Evolutionary conservation across 495 filamentous ascomycete species (phyloP).

Genomic region (Neurospora hispaniola): DNA sequence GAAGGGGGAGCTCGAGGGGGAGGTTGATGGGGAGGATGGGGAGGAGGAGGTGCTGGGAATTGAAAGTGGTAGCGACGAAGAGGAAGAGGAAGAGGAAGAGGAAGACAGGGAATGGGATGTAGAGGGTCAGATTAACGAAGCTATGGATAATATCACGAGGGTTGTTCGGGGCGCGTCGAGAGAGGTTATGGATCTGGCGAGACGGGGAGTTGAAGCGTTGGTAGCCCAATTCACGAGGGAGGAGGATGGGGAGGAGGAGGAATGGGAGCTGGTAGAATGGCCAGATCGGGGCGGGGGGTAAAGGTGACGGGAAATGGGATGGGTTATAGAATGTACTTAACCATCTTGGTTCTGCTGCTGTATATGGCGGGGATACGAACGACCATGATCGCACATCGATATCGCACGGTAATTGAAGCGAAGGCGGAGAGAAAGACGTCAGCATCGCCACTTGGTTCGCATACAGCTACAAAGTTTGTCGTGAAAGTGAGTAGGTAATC

Average conservation of each 20-base stretch:
- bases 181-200: background rate
- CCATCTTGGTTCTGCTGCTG: too few species aligned
- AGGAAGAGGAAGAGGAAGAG: background rate
- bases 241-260: background rate
- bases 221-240: background rate
- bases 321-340: background rate
- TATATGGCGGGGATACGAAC: too few species aligned
- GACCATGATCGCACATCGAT: background rate
- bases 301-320: background rate
- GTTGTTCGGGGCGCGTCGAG: background rate
- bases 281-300: background rate
- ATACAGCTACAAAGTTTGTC: background rate
- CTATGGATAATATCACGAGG: background rate
- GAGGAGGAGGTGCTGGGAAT: conserved; percentile 6
- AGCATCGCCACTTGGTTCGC: background rate
- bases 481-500: background rate
- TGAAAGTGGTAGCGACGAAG: conserved; percentile 3
- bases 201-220: background rate
- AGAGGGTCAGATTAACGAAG: background rate
- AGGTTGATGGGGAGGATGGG: conserved; percentile 1
- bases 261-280: background rate
- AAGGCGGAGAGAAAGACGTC: background rate
- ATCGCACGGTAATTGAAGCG: background rate
- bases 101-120: background rate
- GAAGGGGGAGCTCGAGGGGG: background rate